Base-by-base conservation (phyloP, 1,284 basidiomycete genomes). In the Chiua sp. region DNA sequence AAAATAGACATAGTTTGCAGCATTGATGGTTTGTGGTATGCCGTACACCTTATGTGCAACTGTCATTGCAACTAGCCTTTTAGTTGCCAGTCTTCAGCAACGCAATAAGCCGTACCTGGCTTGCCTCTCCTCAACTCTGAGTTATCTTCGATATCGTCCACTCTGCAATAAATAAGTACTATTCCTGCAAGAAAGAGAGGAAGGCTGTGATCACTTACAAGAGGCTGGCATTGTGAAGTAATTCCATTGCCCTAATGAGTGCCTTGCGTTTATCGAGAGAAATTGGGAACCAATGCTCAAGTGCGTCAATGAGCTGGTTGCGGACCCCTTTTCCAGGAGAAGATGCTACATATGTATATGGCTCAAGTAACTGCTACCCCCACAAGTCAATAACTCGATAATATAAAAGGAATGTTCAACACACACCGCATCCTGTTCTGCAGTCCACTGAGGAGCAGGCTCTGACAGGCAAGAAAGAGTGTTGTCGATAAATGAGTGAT, bases 141-240 rank as follows among this genome's bases (percentile, higher is more conserved):
- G n/a, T n/a, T n/a, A n/a, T n/a, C n/a, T n/a, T n/a, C n/a, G n/a
- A n/a, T n/a, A n/a, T n/a, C n/a, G n/a, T n/a, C n/a, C n/a, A n/a
- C n/a, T n/a, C n/a, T n/a, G 91, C 8, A 20, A 53, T 4, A 56
- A 1, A 8, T 68, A 7, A 62, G 55, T 2, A 11, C 11, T 11
- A 3, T 44, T 39, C 26, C 8, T 28, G 4, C 16, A 16, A 26
- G 23, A 7, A 28, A 46, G 7, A 44, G 37, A 33, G 30, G 16
- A 44, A 7, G 1, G 11, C 1, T 52, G n/a, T n/a, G n/a, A n/a
- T 5, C 7, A 33, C 12, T 53, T 56, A 73, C 70, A 72, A 51
- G 44, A 99, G 80, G 73, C 93, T 96, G 3, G 96, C 94, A 55
- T 91, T 95, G 71, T 99, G 97, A 46, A 99, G 82, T 88, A 96